Base-by-base conservation (phyloP, 352 stramenopile genomes). In the Thalassiosira tumida region DNA sequence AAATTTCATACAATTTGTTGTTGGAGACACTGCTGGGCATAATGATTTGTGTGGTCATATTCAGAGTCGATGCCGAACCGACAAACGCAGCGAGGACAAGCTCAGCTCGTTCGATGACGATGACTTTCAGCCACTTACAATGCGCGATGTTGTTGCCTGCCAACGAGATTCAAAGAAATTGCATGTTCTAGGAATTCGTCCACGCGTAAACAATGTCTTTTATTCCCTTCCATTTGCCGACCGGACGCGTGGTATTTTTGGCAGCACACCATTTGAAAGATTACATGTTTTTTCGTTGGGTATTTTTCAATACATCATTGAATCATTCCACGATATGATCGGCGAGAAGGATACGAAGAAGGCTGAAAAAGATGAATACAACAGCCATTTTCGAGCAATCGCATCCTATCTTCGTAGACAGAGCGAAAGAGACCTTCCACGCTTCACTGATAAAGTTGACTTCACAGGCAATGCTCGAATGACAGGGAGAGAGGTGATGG, bases 11-110 rank as follows among this genome's bases (percentile, higher is more conserved):
- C 6, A 31, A 35, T 69, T 33, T 33, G 29, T 69, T 69, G 29
- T 69, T 33, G 59, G 59, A 69, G 59, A 69, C n/a, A 69, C 59
- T 35, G 59, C 15, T 13, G 13, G 59, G 5, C 59, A 69, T 33
- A 69, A 69, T 69, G 59, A 69, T 31, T 69, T 69, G 13, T 69
- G 59, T 69, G 10, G 10, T 69, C 59, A 69, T 13, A 31, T 69
- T 33, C 15, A 69, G n/a, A 69, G 29, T 10, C 10, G 29, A 31
- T 69, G 59, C 59, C 13, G 59, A 13, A 24, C 10, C 29, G 10
- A 24, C n/a, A 7, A 69, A 7, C 29, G n/a, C 59, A 35, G 10
- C 13, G 15, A 35, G 10, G 14, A 69, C 29, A 24, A 69, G n/a
- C n/a, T 69, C 10, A 10, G 15, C 15, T 69, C 59, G 7, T 69